Base-by-base conservation (phyloP, 208 protist species). In the Acanthamoeba sp. region DNA sequence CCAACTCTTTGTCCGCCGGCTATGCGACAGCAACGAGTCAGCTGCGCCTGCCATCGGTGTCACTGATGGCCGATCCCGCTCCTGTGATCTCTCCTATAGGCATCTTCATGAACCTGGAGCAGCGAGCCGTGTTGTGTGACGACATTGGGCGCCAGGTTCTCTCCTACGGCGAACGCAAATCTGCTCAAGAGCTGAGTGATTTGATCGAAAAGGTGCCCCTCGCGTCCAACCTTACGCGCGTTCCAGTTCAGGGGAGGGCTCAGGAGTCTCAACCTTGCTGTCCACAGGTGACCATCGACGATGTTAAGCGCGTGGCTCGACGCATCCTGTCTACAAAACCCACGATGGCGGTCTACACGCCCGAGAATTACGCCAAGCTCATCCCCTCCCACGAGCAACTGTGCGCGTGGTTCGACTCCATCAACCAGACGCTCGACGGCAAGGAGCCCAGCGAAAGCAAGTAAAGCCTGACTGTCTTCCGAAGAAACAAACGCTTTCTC, bases 101-200 rank as follows among this genome's bases (percentile, higher is more conserved):
- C 48, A 89, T 89, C 50, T 89, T 89, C 80, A 89, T 64, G 50
- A 89, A 89, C 38, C 48, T 89, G 40, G 80, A 89, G 50, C 52
- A 55, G 50, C 80, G 80, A 27, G 42, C 80, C 0, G 80, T 89
- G 80, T 18, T 89, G 40, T 89, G 42, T 22, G 80, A 89, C 52
- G 80, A 89, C 80, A 89, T 89, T 22, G 80, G 80, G 32, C 42
- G 80, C 10, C 80, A 89, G 52, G 38, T 89, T 2, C 42, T 89
- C 52, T 89, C 80, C 1, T 89, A 89, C 80, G 34, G 20, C 80
- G 52, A 55, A 42, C 42, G 80, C 29, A 55, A 89, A 55, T 89
- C 80, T 32, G 80, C 80, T 66, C 50, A 89, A 89, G 52, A 89
- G 42, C 42, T 89, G 42, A 66, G 80, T 48, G 50, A 89, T 66